Evolutionary conservation across 2,329 filamentous ascomycete species (phyloP), one percentile per base, ranked within the genome.

Genomic region (Aspergillus floridensis): DNA sequence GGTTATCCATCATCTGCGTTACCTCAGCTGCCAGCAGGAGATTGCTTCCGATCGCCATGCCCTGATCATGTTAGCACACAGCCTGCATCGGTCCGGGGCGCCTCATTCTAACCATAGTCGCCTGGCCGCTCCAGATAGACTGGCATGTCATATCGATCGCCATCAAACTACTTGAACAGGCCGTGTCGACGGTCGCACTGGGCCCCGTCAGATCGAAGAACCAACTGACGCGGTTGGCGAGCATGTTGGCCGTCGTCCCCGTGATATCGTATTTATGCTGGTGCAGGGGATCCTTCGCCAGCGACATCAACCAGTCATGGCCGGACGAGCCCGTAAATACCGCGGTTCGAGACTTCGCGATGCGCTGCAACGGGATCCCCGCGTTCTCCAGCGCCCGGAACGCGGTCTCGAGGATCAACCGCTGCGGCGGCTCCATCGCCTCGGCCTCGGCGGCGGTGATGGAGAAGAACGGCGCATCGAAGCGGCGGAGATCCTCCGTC

Each of bases 21-120:
- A 74, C 68, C 0, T 75, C 69, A 0, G 77, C 76, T 2, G 73
- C 70, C 2, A 82, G 51, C 24, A 54, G n/a, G 14, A 58, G n/a
- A 16, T 54, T 54, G 16, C 35, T 14, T 6, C 56, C 51, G 19
- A 29, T 19, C 3, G 32, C 50, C n/a, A 58, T 16, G 12, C 19
- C 50, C 50, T 22, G 26, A 8, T 29, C 26, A 8, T 8, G 8
- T 29, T 29, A 29, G 26, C 5, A 29, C 26, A 29, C 8, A 29
- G 26, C 7, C 26, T 22, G 22, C 22, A 22, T 22, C 22, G 4
- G 22, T 22, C 1, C 22, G 4, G 22, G 22, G 22, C 22, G 22
- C 22, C 4, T 22, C 22, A 22, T 4, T 4, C 22, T 4, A 22
- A 66, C 57, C 47, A 58, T 56, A 2, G 58, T 38, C 1, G 51